These are phyloP conservation scores for Sarcodon aspratus DNA, from an alignment of 768 basidiomycete species.

Conservation along the genomic window DNA sequence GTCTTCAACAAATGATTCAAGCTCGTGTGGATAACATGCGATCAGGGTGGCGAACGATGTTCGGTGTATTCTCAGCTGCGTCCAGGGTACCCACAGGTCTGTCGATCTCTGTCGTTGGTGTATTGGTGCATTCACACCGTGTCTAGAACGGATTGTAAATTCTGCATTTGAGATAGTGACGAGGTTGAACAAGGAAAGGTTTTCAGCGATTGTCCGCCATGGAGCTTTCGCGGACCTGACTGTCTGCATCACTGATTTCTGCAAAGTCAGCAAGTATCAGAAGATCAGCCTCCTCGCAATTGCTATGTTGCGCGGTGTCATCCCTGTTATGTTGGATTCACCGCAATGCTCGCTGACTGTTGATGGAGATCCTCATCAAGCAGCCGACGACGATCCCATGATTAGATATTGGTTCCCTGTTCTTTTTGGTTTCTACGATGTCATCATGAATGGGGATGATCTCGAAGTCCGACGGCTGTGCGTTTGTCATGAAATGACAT, in stretches of 20 bases:
- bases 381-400: slow-evolving; percentile 62
- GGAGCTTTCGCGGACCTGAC: slow-evolving; percentile 94
- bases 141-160: slow-evolving; percentile 73
- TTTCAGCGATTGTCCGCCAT: slow-evolving; percentile 80
- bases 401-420: slow-evolving; percentile 97
- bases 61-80: slow-evolving; percentile 94
- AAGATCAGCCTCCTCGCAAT: slow-evolving; percentile 95
- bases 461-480: slow-evolving; percentile 93
- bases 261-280: slow-evolving; percentile 98
- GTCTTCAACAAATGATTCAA: slow-evolving; percentile 98
- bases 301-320: slow-evolving; percentile 88
- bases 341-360: slow-evolving; percentile 51
- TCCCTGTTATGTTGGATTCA: slow-evolving; percentile 81
- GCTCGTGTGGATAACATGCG: slow-evolving; percentile 90
- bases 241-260: slow-evolving; percentile 97
- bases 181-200: slow-evolving; percentile 83
- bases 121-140: not conserved
- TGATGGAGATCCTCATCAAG: slow-evolving; percentile 7
- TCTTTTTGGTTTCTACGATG: slow-evolving; percentile 96
- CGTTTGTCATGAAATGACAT: slow-evolving; percentile 16
- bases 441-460: slow-evolving; percentile 99
- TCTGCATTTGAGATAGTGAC: slow-evolving; percentile 96
- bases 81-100: slow-evolving; percentile 83
- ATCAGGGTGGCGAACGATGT: slow-evolving; percentile 99
- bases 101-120: slow-evolving; percentile 8